Conservation (phyloP, 2,329 filamentous ascomycete genomes). For the Cladosporium sp. region DNA sequence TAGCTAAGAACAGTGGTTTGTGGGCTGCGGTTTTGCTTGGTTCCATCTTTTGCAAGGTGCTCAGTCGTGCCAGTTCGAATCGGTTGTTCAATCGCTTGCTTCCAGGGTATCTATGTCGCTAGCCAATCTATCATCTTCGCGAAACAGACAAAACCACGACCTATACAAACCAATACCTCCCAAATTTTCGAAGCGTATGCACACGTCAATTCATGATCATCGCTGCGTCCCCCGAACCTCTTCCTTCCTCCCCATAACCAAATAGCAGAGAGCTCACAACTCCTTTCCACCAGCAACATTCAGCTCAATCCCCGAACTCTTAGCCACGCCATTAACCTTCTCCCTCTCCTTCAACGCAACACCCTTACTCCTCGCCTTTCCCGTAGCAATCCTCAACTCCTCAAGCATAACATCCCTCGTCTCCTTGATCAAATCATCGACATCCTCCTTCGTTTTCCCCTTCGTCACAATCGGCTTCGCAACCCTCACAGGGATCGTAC, state of each 20-base stretch:
- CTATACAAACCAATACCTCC: no score
- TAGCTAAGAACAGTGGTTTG: no score
- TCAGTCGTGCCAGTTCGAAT: no score
- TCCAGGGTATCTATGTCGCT: constrained; percentile 14
- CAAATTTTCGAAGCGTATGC: no score
- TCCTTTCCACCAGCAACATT: constrained; percentile 18
- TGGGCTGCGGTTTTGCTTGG: no score
- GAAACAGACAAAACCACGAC: constrained; percentile 2
- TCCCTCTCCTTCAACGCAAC: constrained; percentile 27
- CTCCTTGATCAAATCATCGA: constrained; percentile 69
- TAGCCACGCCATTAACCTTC: constrained; percentile 23
- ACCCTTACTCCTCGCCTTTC: constrained; percentile 33
- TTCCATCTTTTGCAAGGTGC: no score
- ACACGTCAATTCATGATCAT: background rate
- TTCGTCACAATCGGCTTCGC: constrained; percentile 78
- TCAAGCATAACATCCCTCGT: constrained; percentile 76
- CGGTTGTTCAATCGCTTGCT: constrained; percentile 1
- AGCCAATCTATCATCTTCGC: constrained; percentile 14
- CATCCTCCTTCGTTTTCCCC: constrained; percentile 71
- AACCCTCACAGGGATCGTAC: constrained; percentile 66
- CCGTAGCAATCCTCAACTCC: constrained; percentile 50
- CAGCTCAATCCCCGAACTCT: constrained; percentile 28
- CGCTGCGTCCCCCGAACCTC: background rate
- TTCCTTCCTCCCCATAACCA: background rate
- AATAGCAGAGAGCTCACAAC: background rate